phyloP scores from a whole-genome alignment of 2,329 filamentous ascomycete genomes.

The Diplodia sapinea region DNA sequence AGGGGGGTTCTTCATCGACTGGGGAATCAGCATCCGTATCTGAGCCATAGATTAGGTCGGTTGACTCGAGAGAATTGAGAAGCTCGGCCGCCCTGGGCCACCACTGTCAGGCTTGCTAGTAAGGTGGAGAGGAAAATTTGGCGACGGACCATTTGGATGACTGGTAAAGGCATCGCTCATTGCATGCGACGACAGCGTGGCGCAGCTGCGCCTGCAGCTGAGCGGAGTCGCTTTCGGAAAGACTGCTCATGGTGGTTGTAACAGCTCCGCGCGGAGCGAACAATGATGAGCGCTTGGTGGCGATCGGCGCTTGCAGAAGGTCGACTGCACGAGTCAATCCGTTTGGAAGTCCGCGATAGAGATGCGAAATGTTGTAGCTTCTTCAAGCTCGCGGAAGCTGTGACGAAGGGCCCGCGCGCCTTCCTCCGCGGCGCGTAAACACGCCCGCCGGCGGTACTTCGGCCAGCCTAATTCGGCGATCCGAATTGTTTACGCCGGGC shows the following conservation, averaged over 20 bases:
- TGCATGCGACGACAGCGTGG: conserved; percentile 86
- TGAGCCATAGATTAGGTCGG: conserved; percentile 59
- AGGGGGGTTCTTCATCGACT: conserved; percentile 61
- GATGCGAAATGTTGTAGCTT: background rate
- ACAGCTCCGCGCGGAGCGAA: conserved; percentile 7
- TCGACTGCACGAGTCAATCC: background rate
- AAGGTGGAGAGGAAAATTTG: conserved; percentile 13
- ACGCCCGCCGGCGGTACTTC: conserved; percentile 15
- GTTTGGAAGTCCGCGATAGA: background rate
- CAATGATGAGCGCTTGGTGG: background rate
- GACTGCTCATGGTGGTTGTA: conserved; percentile 29
- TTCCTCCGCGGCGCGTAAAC: conserved; percentile 18
- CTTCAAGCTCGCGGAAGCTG: conserved; percentile 10
- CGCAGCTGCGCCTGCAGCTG: conserved; percentile 78
- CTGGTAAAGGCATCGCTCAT: conserved; percentile 92
- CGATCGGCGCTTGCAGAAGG: background rate
- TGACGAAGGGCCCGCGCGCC: conserved; percentile 6
- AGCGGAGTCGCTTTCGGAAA: conserved; percentile 52
- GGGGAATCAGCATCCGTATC: conserved; percentile 65
- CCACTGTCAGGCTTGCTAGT: conserved; percentile 33
- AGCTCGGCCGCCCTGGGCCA: conserved; percentile 85
- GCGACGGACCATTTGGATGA: conserved; percentile 86
- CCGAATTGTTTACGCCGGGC: conserved; percentile 1
- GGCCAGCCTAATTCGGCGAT: background rate
- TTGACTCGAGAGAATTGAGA: conserved; percentile 74